Conservation (phyloP, 2,329 filamentous ascomycete genomes). For the Zalaria obscura region DNA sequence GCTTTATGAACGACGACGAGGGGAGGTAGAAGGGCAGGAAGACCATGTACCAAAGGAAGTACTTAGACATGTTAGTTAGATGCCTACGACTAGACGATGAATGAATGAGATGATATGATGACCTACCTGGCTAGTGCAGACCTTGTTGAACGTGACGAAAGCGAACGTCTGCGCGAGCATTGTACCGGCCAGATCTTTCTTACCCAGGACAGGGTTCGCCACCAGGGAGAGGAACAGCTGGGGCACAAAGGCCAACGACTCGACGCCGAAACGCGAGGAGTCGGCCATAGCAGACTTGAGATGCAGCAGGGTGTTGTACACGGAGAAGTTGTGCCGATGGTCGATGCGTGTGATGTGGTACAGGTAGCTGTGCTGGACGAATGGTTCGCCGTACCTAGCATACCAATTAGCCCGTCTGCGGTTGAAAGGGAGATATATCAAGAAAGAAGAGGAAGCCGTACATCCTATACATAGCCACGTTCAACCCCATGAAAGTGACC, state of each 20-base stretch:
- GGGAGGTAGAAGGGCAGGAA: constrained; percentile 87
- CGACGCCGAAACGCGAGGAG: constrained; percentile 37
- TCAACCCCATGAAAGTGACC: constrained; percentile 58
- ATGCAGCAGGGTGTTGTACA: constrained; percentile 87
- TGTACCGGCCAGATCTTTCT: constrained; percentile 64
- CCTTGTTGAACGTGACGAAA: constrained; percentile 97
- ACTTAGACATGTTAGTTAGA: constrained; percentile 38
- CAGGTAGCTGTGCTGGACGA: constrained; percentile 79
- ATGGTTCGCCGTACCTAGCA: constrained; percentile 59
- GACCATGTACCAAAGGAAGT: constrained; percentile 96
- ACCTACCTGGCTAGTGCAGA: constrained; percentile 88
- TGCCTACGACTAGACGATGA: background rate
- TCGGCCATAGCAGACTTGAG: constrained; percentile 53
- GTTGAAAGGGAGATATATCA: background rate
- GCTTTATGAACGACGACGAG: constrained; percentile 53
- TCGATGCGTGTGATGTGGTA: constrained; percentile 89
- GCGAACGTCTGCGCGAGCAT: constrained; percentile 95
- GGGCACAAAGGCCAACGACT: constrained; percentile 77
- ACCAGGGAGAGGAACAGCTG: constrained; percentile 71
- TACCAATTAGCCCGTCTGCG: background rate
- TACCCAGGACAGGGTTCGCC: constrained; percentile 62
- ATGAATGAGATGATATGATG: background rate
- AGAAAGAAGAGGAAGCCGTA: constrained; percentile 21
- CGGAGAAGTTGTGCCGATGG: constrained; percentile 96
- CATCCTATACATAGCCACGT: constrained; percentile 63